These are phyloP conservation scores for Platanthera zijinensis DNA, from an alignment of 106 monocot genomes.

Conservation along the genomic window DNA sequence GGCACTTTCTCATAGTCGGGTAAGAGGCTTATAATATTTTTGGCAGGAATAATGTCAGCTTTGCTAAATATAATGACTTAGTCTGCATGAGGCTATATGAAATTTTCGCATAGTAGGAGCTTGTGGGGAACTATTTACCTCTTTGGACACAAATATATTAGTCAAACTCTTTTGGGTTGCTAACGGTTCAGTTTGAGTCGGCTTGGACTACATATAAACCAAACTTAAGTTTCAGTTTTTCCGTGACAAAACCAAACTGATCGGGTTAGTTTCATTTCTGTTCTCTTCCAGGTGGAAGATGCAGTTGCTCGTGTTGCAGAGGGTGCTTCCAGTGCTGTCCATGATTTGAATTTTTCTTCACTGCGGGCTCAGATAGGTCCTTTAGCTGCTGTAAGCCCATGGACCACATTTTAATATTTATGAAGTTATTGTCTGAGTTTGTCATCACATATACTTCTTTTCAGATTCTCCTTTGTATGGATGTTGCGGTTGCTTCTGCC, in stretches of 20 bases:
- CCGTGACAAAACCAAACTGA: too few species aligned
- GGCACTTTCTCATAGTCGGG: too few species aligned
- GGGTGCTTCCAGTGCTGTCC: slow-evolving; percentile 31
- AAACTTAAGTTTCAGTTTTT: too few species aligned
- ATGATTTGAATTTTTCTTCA: slow-evolving; percentile 70
- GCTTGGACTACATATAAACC: too few species aligned
- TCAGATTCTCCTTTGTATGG: slow-evolving; percentile 90
- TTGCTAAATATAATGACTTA: too few species aligned
- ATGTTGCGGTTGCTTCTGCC: slow-evolving; percentile 73
- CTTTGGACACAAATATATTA: not conserved
- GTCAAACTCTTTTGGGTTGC: not conserved
- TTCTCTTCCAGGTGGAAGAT: slow-evolving; percentile 51
- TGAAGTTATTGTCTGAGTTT: not conserved
- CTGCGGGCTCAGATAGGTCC: slow-evolving; percentile 65
- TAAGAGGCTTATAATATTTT: too few species aligned
- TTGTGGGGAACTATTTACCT: too few species aligned
- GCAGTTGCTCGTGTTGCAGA: slow-evolving; percentile 55
- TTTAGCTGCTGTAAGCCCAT: slow-evolving; percentile 52
- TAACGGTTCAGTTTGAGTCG: too few species aligned
- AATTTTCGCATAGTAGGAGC: too few species aligned
- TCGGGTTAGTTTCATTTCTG: too few species aligned
- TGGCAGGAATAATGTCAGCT: too few species aligned
- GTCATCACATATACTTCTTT: not conserved
- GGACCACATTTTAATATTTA: not conserved
- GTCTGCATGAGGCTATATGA: too few species aligned